Percentiles rank a stretch among this genome's conserved stretches.
Evolutionary conservation across 164 flowering plant genomes (phyloP).

Genomic region (Pachysandra terminalis): DNA sequence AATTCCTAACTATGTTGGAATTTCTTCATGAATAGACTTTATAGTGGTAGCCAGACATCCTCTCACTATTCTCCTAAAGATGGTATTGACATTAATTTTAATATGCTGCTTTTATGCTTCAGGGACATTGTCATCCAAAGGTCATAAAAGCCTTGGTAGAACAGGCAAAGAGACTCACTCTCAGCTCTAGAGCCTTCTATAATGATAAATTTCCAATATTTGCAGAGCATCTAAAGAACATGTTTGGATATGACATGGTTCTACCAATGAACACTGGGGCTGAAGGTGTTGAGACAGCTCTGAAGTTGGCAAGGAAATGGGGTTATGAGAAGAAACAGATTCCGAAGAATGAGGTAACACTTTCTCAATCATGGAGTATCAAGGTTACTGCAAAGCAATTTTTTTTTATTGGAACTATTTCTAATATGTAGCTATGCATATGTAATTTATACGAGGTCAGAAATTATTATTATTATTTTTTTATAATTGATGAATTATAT

Average conservation of each 20-base stretch:
- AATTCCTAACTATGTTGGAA: not conserved
- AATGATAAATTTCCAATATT: slow-evolving; percentile 82
- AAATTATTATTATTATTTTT: no score
- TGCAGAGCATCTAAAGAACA: slow-evolving; percentile 62
- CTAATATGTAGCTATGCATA: no score
- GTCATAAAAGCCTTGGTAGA: slow-evolving; percentile 75
- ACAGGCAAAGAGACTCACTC: slow-evolving; percentile 77
- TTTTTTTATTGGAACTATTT: not conserved
- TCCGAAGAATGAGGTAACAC: slow-evolving; percentile 73
- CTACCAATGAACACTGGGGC: slow-evolving; percentile 99
- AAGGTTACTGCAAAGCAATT: not conserved
- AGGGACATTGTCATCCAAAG: slow-evolving; percentile 99
- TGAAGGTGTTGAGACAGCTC: slow-evolving; percentile 96
- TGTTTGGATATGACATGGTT: slow-evolving; percentile 95
- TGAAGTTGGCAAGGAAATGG: slow-evolving; percentile 93
- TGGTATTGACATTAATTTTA: not conserved
- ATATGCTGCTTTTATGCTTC: slow-evolving; percentile 13
- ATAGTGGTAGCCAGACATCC: not conserved
- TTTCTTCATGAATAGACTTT: not conserved
- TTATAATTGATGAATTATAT: no score
- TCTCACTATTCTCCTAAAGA: not conserved
- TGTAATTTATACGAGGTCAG: no score
- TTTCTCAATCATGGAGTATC: slow-evolving; percentile 2
- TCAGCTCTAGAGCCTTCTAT: slow-evolving; percentile 94
- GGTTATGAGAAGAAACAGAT: slow-evolving; percentile 87